Evolutionary conservation across 345 rosid species (phyloP), one percentile per base, ranked within the genome.

Genomic region (Aethionema arabicum): DNA sequence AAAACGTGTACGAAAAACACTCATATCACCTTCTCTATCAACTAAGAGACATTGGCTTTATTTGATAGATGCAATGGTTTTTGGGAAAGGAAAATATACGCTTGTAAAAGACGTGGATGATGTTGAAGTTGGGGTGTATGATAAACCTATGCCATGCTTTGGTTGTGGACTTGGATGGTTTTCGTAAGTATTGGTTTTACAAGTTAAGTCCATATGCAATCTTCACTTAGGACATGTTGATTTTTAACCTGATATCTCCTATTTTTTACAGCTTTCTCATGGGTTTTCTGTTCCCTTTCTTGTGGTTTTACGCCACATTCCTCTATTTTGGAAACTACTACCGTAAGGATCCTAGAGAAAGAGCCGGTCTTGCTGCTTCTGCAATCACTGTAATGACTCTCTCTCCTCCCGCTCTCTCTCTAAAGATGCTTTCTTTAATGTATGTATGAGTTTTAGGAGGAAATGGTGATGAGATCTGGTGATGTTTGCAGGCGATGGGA

Each of bases 131-230:
- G 93, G 93, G 49, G 33, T 76, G 42, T 92, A 80, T 41, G 96
- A 89, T 74, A 89, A 84, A 59, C 96, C 91, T 39, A 89, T 92
- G 49, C 98, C 96, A 0, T 92, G 96, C 78, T 92, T 92, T 75
- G 95, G 95, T 33, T 92, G 98, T 74, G 96, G 98, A 54, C 62
- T 89, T 40, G 98, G 98, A 70, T 92, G 98, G 98, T 92, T 92
- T 69, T 86, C 82, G 98, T 89, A 66, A 92, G 98, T 83, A 58
- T 46, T 70, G 52, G 47, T 72, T 39, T 36, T 59, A 32, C 27
- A 50, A 2, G 14, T 38, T 37, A 8, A 32, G 59, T 52, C 11
- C 2, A 4, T 32, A 7, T 27, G 27, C 27, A 21, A 21, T 10
- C 5, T 5, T 13, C 2, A 27, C 16, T 41, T 13, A 15, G 40